Conservation (phyloP, 2,329 filamentous ascomycete genomes). For the Cercospora janseana region DNA sequence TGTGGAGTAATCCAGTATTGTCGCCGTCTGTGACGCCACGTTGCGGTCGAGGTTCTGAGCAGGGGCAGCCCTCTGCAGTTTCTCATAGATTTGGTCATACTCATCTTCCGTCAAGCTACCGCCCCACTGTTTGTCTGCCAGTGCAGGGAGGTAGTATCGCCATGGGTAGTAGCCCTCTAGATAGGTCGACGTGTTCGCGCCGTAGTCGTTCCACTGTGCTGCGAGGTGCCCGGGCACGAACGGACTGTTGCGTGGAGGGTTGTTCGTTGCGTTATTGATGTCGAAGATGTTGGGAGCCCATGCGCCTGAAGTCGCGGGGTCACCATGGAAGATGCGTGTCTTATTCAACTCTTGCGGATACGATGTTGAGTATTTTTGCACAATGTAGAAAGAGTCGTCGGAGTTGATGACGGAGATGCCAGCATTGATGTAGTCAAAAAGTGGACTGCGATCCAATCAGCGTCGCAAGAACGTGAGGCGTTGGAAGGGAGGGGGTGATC, state of each 20-base stretch:
- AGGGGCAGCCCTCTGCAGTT: slow-evolving; percentile 45
- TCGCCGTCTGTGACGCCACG: slow-evolving; percentile 40
- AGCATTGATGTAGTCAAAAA: slow-evolving; percentile 46
- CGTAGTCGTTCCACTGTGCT: slow-evolving; percentile 57
- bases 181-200: slow-evolving; percentile 52
- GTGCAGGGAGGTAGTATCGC: slow-evolving; percentile 51
- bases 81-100: slow-evolving; percentile 41
- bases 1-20: slow-evolving; percentile 42
- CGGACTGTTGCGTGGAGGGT: slow-evolving; percentile 43
- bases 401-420: slow-evolving; percentile 55
- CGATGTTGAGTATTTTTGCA: slow-evolving; percentile 49
- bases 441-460: too few relatives aligned
- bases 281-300: slow-evolving; percentile 55
- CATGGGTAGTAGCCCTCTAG: slow-evolving; percentile 55
- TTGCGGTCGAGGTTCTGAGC: slow-evolving; percentile 52
- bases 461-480: too few relatives aligned
- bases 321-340: slow-evolving; percentile 48
- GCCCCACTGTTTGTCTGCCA: slow-evolving; percentile 56
- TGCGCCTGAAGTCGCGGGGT: slow-evolving; percentile 43
- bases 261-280: slow-evolving; percentile 49
- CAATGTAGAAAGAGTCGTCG: slow-evolving; percentile 54
- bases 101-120: slow-evolving; percentile 46
- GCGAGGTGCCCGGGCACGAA: slow-evolving; percentile 51
- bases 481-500: slow-evolving; percentile 45
- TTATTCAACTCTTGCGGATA: slow-evolving; percentile 52